Evolutionary conservation across 306 rosid genomes (phyloP).

Genomic region (Cucumis melo): DNA sequence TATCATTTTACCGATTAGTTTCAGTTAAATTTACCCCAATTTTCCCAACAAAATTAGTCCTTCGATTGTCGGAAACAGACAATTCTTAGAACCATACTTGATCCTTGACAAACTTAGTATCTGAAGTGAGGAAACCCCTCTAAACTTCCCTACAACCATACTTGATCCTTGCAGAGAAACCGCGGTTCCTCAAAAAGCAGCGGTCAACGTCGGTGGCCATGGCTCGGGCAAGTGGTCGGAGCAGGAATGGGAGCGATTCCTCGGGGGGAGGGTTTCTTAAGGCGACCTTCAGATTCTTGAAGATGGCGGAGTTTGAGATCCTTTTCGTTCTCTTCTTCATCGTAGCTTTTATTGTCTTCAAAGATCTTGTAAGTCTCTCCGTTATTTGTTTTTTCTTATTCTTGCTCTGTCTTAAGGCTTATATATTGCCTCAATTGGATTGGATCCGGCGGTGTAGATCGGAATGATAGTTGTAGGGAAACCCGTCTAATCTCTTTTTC

Average conservation of each 20-base stretch:
- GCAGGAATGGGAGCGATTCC: slow-evolving; percentile 29
- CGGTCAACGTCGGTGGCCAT: neutral
- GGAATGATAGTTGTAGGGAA: neutral
- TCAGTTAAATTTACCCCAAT: too few species aligned
- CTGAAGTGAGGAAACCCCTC: neutral
- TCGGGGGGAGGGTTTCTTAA: slow-evolving; percentile 34
- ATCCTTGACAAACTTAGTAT: neutral
- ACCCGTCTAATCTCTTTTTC: neutral
- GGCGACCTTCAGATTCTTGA: slow-evolving; percentile 37
- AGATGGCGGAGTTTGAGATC: slow-evolving; percentile 82
- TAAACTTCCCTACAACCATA: neutral
- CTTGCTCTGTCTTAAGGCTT: neutral
- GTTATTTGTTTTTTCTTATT: neutral
- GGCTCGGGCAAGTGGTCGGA: slow-evolving; percentile 25
- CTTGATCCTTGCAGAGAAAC: neutral
- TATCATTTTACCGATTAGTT: too few species aligned
- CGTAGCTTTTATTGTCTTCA: slow-evolving; percentile 62
- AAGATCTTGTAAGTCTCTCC: slow-evolving; percentile 57
- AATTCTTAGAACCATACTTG: too few species aligned
- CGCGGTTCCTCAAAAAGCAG: neutral
- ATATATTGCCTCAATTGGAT: neutral
- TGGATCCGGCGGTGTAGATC: neutral
- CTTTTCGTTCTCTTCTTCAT: slow-evolving; percentile 70
- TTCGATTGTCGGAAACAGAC: neutral
- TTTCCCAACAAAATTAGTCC: too few species aligned